Conservation (phyloP, 2,329 filamentous ascomycete genomes). For the Chaetomium sp. region DNA sequence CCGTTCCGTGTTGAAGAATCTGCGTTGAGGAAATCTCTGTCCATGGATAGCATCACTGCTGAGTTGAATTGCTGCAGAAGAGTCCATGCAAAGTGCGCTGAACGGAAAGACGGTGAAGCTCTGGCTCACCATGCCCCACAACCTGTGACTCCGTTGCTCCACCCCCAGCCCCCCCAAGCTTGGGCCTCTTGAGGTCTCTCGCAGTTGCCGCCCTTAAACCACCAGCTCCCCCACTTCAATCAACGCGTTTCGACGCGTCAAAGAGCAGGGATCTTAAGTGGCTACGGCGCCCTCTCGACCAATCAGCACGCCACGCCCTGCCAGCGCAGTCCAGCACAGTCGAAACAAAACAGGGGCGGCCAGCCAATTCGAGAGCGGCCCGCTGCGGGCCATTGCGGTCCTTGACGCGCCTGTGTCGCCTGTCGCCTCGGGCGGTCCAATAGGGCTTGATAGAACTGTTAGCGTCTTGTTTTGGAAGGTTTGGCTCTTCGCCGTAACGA, state of each 20-base stretch:
- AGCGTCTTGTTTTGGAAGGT: no score
- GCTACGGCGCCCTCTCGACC: conserved; percentile 8
- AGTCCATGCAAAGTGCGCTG: no score
- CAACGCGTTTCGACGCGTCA: conserved; percentile 16
- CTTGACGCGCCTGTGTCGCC: conserved; percentile 17
- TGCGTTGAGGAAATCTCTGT: no score
- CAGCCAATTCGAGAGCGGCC: conserved; percentile 15
- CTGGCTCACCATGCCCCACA: conserved; percentile 3
- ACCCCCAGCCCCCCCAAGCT: no score
- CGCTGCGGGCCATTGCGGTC: conserved; percentile 7
- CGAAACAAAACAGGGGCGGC: conserved; percentile 15
- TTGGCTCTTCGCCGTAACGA: no score
- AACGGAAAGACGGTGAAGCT: conserved; percentile 13
- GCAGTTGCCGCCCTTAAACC: neutral
- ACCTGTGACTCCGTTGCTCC: no score
- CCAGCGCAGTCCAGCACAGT: conserved; percentile 11
- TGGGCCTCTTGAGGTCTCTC: no score
- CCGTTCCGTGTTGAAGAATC: no score
- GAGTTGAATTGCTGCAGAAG: no score
- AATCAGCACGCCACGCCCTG: conserved; percentile 18
- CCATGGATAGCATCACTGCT: no score
- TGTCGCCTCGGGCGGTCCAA: neutral
- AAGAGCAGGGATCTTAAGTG: conserved; percentile 24
- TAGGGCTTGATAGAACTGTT: no score
- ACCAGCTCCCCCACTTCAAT: conserved; percentile 8